phyloP scores from a whole-genome alignment of 2,329 filamentous ascomycete species.

The Neophaeococcomyces mojaviensis region DNA sequence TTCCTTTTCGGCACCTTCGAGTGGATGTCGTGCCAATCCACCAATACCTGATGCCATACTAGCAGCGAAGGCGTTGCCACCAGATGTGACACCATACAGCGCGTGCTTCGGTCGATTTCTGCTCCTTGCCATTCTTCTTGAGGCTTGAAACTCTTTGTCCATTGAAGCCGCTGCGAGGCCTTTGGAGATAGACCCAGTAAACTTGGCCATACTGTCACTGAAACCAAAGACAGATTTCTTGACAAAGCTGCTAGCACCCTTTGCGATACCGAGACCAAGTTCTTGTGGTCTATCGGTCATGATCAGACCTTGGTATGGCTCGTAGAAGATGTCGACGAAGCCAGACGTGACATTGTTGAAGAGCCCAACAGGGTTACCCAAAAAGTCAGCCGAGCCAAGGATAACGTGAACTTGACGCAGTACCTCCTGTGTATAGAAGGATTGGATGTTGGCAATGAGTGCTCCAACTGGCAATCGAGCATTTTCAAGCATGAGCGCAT shows the following conservation, averaged over 20 bases:
- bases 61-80: slow-evolving; percentile 88
- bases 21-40: slow-evolving; percentile 82
- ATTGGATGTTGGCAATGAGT: slow-evolving; percentile 76
- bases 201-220: slow-evolving; percentile 93
- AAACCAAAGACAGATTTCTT: slow-evolving; percentile 99
- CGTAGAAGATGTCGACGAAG: slow-evolving; percentile 97
- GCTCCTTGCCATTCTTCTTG: slow-evolving; percentile 83
- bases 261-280: slow-evolving; percentile 88
- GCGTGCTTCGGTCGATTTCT: slow-evolving; percentile 96
- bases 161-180: slow-evolving; percentile 89
- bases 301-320: slow-evolving; percentile 95
- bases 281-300: slow-evolving; percentile 94
- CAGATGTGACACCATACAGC: slow-evolving; percentile 88
- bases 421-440: slow-evolving; percentile 94
- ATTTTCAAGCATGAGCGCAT: slow-evolving; percentile 90
- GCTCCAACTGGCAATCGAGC: slow-evolving; percentile 81
- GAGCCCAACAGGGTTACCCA: slow-evolving; percentile 91
- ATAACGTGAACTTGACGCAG: slow-evolving; percentile 96
- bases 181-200: slow-evolving; percentile 95
- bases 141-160: slow-evolving; percentile 97
- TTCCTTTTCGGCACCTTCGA: slow-evolving; percentile 94
- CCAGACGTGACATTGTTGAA: slow-evolving; percentile 99
- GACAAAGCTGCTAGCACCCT: slow-evolving; percentile 91
- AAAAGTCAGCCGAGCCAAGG: slow-evolving; percentile 90
- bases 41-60: slow-evolving; percentile 91